These are phyloP conservation scores for Saccharomyces paradoxus DNA, from an alignment of 805 yeast species.

Conservation along the genomic window DNA sequence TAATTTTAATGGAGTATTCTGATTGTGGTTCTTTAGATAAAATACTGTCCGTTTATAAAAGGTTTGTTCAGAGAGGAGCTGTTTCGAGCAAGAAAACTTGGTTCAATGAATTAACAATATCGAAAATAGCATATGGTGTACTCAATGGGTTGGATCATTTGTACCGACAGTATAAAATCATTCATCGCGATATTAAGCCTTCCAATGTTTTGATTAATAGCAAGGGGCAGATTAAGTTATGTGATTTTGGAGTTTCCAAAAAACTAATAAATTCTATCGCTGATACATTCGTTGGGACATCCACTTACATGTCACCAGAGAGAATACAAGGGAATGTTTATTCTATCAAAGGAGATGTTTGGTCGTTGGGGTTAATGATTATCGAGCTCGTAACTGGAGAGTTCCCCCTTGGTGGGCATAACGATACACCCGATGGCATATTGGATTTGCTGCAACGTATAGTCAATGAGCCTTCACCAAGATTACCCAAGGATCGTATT, in stretches of 20 bases:
- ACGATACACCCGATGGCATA: conserved; percentile 71
- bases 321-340: conserved; percentile 91
- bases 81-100: conserved; percentile 15
- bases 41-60: conserved; percentile 52
- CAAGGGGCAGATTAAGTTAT: conserved; percentile 78
- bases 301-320: conserved; percentile 96
- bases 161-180: conserved; percentile 76
- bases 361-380: conserved; percentile 91
- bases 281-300: conserved; percentile 96
- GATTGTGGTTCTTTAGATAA: conserved; percentile 90
- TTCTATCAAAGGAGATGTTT: conserved; percentile 91
- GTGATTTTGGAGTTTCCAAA: conserved; percentile 95
- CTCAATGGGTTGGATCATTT: conserved; percentile 74
- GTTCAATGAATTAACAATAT: conserved; percentile 50
- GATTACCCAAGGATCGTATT: conserved; percentile 38
- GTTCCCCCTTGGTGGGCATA: conserved; percentile 62
- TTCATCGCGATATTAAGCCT: conserved; percentile 94
- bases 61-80: conserved; percentile 31
- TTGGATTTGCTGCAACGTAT: conserved; percentile 85
- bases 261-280: conserved; percentile 90
- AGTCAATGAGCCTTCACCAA: conserved; percentile 88
- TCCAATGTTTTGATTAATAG: conserved; percentile 85
- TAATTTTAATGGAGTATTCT: conserved; percentile 92
- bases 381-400: conserved; percentile 82
- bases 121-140: conserved; percentile 68